A percentile compares a stretch with the other conserved stretches of the same genome.
phyloP scores from a whole-genome alignment of 805 yeast genomes.

The Cyberlindnera maritima region DNA sequence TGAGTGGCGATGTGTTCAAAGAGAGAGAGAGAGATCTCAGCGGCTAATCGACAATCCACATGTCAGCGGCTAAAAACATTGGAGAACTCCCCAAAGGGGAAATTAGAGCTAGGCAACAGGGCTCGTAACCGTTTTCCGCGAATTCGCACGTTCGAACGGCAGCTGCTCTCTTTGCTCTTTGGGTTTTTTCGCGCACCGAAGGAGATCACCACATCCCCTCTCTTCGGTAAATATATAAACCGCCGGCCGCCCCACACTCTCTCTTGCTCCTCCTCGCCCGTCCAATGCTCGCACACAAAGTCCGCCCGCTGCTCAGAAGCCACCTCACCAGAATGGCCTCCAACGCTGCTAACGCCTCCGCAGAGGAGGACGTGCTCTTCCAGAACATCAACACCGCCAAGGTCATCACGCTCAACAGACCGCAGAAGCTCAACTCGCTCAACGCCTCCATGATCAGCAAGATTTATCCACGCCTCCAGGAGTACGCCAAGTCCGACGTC shows the following conservation, averaged over 20 bases:
- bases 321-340: constrained; percentile 2
- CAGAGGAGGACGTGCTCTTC: constrained; percentile 58
- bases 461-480: constrained; percentile 70
- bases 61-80: background rate
- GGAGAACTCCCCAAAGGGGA: background rate
- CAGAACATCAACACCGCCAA: constrained; percentile 63
- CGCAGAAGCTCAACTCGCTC: constrained; percentile 81
- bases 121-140: background rate
- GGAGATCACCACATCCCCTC: background rate
- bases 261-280: background rate
- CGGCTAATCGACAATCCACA: background rate
- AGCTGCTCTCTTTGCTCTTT: background rate
- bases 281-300: background rate
- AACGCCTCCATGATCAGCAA: constrained; percentile 70
- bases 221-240: background rate
- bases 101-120: too few relatives aligned
- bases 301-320: background rate
- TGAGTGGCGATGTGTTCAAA: too few relatives aligned
- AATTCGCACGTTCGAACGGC: too few relatives aligned
- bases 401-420: constrained; percentile 73
- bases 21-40: background rate
- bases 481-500: constrained; percentile 67
- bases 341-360: constrained; percentile 1
- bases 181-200: background rate
- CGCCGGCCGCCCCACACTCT: background rate